These are phyloP conservation scores for Fusarium begoniae DNA, from an alignment of 2,329 filamentous ascomycete genomes.

Conservation along the genomic window DNA sequence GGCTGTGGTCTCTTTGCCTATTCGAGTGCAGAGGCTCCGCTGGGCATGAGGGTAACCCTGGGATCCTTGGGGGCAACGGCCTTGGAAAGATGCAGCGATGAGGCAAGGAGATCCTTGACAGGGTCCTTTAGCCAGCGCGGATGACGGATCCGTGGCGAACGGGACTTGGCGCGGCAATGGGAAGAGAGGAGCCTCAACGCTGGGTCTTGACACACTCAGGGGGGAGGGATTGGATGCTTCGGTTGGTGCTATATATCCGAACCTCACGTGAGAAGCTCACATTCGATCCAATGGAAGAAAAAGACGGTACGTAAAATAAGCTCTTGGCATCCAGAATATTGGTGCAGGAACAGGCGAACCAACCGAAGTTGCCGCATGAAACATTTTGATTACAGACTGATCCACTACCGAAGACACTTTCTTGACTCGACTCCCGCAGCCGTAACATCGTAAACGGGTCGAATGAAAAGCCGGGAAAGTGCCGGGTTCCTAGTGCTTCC, in stretches of 20 bases:
- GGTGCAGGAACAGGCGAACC: not conserved
- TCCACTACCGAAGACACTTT: constrained; percentile 16
- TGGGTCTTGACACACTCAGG: not conserved
- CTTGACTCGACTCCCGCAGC: not conserved
- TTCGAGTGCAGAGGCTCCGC: not conserved
- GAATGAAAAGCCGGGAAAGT: not conserved
- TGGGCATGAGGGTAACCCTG: not conserved
- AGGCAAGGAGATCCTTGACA: not conserved
- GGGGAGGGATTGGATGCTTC: not conserved
- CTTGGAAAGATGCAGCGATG: not conserved
- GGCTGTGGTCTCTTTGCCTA: not conserved
- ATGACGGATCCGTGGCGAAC: constrained; percentile 3
- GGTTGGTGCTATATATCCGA: not conserved
- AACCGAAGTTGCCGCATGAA: constrained; percentile 14
- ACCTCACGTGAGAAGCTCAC: not conserved
- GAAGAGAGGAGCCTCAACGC: not conserved
- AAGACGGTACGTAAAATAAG: not conserved
- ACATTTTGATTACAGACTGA: not conserved
- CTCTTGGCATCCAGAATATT: not conserved
- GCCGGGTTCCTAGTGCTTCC: not conserved
- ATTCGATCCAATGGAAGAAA: not conserved
- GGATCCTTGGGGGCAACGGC: not conserved
- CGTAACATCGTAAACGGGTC: not conserved
- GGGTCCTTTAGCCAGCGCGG: not conserved
- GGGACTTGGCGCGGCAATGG: not conserved